These are phyloP conservation scores for Alternaria triticimaculans DNA, from an alignment of 2,329 filamentous ascomycete genomes.

Conservation along the genomic window DNA sequence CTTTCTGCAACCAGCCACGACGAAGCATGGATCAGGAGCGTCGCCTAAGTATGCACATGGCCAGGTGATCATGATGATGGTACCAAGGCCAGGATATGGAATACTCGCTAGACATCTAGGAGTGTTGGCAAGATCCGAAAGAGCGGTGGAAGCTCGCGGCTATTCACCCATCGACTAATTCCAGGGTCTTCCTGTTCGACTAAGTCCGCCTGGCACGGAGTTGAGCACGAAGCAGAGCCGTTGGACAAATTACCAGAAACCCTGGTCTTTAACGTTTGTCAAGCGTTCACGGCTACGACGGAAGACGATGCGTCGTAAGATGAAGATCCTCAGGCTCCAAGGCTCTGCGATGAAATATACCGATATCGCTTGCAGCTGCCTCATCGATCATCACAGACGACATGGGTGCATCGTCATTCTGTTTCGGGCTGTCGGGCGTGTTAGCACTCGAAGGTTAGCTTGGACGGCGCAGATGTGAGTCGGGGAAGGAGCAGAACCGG, in stretches of 20 bases:
- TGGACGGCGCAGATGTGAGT: conserved; percentile 11
- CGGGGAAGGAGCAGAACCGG: conserved; percentile 1
- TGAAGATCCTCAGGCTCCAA: background rate
- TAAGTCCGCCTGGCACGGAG: conserved; percentile 7
- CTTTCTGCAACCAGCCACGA: conserved; percentile 18
- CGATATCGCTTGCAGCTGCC: conserved; percentile 1
- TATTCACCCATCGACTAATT: conserved; percentile 6
- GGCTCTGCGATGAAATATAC: background rate
- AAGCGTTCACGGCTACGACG: conserved; percentile 4
- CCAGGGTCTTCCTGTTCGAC: conserved; percentile 2
- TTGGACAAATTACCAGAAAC: background rate
- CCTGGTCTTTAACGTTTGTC: background rate
- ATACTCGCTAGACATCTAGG: conserved; percentile 11
- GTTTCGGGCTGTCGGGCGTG: conserved; percentile 1
- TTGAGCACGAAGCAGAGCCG: conserved; percentile 3
- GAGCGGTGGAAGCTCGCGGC: conserved; percentile 29
- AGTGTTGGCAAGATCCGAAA: conserved; percentile 20
- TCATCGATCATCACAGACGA: background rate
- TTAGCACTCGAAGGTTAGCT: conserved; percentile 8
- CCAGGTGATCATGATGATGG: conserved; percentile 30
- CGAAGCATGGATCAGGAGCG: conserved; percentile 22
- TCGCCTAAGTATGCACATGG: conserved; percentile 22
- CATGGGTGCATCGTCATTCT: background rate
- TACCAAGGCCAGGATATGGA: conserved; percentile 3
- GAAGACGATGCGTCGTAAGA: background rate